Conservation (phyloP, 2,329 filamentous ascomycete species). For the Neonectria hederae region DNA sequence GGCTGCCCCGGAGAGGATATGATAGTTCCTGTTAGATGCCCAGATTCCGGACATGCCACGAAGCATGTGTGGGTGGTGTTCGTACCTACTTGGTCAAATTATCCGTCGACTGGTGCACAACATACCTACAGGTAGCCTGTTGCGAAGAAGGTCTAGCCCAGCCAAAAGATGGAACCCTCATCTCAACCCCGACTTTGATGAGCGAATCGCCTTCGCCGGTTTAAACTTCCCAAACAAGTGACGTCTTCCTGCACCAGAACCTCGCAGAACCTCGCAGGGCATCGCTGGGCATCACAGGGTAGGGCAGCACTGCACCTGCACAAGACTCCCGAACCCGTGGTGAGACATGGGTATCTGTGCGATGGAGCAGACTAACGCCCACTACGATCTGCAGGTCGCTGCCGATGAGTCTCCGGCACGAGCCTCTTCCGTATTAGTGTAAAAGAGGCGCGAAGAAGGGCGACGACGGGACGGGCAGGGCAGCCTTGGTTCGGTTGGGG, state of each 20-base stretch:
- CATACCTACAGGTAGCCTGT: slow-evolving; percentile 1
- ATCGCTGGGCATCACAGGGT: slow-evolving; percentile 19
- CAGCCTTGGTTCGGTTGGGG: slow-evolving; percentile 51
- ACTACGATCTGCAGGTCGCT: slow-evolving; percentile 38
- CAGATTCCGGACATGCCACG: slow-evolving; percentile 10
- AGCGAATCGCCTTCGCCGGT: slow-evolving; percentile 23
- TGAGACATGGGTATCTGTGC: slow-evolving; percentile 40
- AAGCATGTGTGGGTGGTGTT: slow-evolving; percentile 15
- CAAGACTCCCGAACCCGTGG: slow-evolving; percentile 39
- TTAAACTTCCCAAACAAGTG: slow-evolving; percentile 41
- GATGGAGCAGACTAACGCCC: slow-evolving; percentile 37
- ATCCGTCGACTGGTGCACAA: slow-evolving; percentile 8
- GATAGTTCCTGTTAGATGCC: slow-evolving; percentile 17
- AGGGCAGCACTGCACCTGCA: slow-evolving; percentile 19
- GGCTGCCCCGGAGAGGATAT: slow-evolving; percentile 10
- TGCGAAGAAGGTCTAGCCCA: neutral
- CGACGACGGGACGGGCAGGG: slow-evolving; percentile 26
- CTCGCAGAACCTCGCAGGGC: slow-evolving; percentile 34
- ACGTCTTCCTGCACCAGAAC: slow-evolving; percentile 37
- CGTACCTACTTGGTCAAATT: slow-evolving; percentile 2
- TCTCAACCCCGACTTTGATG: slow-evolving; percentile 23
- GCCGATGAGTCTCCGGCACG: slow-evolving; percentile 38
- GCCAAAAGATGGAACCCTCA: slow-evolving; percentile 14
- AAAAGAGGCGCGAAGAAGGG: slow-evolving; percentile 19
- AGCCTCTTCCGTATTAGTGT: slow-evolving; percentile 42